A percentile compares a stretch with the other conserved stretches of the same genome.
phyloP scores from a whole-genome alignment of 345 rosid genomes.

The Stellera chamaejasme region DNA sequence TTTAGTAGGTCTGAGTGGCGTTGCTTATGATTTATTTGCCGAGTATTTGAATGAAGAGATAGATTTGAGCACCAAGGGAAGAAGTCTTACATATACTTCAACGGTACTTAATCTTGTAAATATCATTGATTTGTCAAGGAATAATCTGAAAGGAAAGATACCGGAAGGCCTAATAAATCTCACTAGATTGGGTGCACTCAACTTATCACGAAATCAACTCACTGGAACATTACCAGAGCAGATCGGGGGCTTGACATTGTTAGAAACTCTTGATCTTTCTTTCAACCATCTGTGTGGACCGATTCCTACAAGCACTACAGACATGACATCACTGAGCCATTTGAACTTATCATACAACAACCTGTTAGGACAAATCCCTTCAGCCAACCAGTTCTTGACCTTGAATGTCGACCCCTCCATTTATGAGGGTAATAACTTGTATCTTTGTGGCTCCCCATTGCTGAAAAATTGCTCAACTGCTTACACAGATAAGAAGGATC shows the following conservation, averaged over 20 bases:
- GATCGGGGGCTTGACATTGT: not conserved
- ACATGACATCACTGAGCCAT: slow-evolving; percentile 5
- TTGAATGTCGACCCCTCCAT: slow-evolving; percentile 4
- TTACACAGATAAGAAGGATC: no score
- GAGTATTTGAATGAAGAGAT: not conserved
- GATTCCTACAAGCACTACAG: slow-evolving; percentile 18
- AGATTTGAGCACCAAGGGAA: slow-evolving; percentile 8
- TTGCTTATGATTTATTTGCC: not conserved
- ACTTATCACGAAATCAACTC: slow-evolving; percentile 14
- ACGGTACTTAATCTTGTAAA: slow-evolving; percentile 1
- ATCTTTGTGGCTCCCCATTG: slow-evolving; percentile 21
- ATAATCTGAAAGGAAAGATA: slow-evolving; percentile 14
- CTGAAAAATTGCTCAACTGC: slow-evolving; percentile 3
- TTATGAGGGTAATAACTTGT: slow-evolving; percentile 13
- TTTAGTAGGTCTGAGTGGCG: slow-evolving; percentile 3
- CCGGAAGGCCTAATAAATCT: slow-evolving; percentile 16
- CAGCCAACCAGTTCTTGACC: slow-evolving; percentile 11
- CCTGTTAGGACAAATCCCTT: slow-evolving; percentile 17
- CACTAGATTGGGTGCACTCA: slow-evolving; percentile 7
- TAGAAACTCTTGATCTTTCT: slow-evolving; percentile 24
- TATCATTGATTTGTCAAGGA: slow-evolving; percentile 16
- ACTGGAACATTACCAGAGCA: slow-evolving; percentile 15
- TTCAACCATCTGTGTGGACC: slow-evolving; percentile 16
- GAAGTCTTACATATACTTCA: not conserved
- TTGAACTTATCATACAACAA: slow-evolving; percentile 26